phyloP scores from a whole-genome alignment of 148 eudicot species.

The Cornus kousa region DNA sequence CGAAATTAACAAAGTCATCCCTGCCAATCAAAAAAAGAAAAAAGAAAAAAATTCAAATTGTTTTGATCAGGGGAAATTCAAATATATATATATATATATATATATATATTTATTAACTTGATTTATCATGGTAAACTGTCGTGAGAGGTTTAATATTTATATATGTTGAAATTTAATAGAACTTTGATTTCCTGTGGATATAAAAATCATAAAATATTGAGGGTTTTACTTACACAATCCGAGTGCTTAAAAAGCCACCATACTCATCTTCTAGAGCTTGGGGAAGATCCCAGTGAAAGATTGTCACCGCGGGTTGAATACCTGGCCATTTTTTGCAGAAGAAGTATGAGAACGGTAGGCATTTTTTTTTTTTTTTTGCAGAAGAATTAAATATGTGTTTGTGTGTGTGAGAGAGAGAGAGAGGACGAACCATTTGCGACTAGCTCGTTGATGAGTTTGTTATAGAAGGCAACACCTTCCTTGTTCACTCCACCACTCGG shows the following conservation, averaged over 20 bases:
- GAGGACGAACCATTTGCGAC: slow-evolving; percentile 9
- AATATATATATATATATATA: too few species aligned
- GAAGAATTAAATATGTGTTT: too few species aligned
- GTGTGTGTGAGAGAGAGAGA: neutral
- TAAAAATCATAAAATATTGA: neutral
- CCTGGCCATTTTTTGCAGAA: slow-evolving; percentile 5
- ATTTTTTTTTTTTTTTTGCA: too few species aligned
- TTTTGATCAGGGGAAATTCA: too few species aligned
- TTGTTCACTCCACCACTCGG: slow-evolving; percentile 23
- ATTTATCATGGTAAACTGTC: too few species aligned
- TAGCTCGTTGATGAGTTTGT: slow-evolving; percentile 23
- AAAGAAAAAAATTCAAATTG: too few species aligned
- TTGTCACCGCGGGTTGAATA: slow-evolving; percentile 21
- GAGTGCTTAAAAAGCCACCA: slow-evolving; percentile 19
- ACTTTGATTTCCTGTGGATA: too few species aligned
- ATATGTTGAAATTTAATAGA: too few species aligned
- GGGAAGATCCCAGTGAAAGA: slow-evolving; percentile 30
- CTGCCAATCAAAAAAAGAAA: slow-evolving; percentile 9
- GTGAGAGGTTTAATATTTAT: too few species aligned
- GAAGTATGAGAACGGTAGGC: too few species aligned
- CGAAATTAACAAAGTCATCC: slow-evolving; percentile 24
- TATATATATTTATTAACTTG: too few species aligned
- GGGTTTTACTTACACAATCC: slow-evolving; percentile 14
- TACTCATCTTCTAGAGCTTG: slow-evolving; percentile 18
- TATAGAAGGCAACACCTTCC: slow-evolving; percentile 19